A percentile compares a stretch with the other conserved stretches of the same genome.
These are phyloP conservation scores for Celoporthe dispersa DNA, from an alignment of 2,329 filamentous ascomycete genomes.

Conservation along the genomic window DNA sequence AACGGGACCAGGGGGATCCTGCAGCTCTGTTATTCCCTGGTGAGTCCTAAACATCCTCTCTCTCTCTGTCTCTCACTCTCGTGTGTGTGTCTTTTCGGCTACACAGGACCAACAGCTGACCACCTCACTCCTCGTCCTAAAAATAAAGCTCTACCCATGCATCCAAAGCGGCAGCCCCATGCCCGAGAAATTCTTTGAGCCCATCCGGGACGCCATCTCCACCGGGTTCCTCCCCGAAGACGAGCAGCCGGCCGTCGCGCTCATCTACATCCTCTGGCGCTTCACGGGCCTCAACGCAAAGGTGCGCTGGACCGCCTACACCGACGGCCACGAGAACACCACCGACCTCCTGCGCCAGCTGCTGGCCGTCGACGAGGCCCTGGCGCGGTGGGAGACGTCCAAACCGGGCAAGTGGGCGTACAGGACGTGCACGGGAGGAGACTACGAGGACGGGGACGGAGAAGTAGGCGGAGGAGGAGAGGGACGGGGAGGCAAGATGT, in stretches of 20 bases:
- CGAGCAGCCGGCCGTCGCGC: slow-evolving; percentile 43
- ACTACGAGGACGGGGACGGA: no score
- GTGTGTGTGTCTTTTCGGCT: no score
- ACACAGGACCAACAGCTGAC: no score
- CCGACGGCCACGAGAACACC: slow-evolving; percentile 44
- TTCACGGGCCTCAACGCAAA: slow-evolving; percentile 46
- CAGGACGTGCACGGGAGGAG: slow-evolving; percentile 38
- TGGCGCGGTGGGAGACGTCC: slow-evolving; percentile 45
- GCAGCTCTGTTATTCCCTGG: slow-evolving; percentile 61
- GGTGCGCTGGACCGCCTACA: slow-evolving; percentile 40
- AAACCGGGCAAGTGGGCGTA: slow-evolving; percentile 45
- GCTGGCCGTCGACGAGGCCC: slow-evolving; percentile 44
- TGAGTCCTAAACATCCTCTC: slow-evolving; percentile 39
- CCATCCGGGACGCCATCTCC: slow-evolving; percentile 34
- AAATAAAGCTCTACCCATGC: slow-evolving; percentile 49
- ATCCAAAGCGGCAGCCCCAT: slow-evolving; percentile 45
- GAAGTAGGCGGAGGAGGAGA: no score
- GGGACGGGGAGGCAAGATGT: slow-evolving; percentile 3
- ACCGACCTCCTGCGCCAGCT: slow-evolving; percentile 44
- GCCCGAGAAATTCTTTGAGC: slow-evolving; percentile 49
- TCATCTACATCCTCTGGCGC: slow-evolving; percentile 46
- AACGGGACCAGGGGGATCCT: slow-evolving; percentile 57
- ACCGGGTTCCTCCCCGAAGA: slow-evolving; percentile 40
- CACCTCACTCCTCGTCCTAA: slow-evolving; percentile 20
- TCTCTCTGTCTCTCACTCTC: no score